phyloP scores from a whole-genome alignment of 73 alveolate genomes.

The Durusdinium trenchii region DNA sequence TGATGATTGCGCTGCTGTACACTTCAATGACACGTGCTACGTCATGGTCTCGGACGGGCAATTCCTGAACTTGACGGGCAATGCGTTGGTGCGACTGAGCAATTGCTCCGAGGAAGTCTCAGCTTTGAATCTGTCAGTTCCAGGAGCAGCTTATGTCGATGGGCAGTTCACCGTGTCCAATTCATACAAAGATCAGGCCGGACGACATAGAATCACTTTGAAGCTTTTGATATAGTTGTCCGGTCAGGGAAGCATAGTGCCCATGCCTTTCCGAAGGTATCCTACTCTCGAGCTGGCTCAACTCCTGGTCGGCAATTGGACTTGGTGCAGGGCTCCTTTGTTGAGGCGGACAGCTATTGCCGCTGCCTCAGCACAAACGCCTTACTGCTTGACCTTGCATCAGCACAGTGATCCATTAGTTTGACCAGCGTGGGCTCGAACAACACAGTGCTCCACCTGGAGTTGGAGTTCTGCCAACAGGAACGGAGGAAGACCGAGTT shows the following conservation, averaged over 20 bases:
- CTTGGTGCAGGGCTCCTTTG: background rate
- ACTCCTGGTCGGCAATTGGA: background rate
- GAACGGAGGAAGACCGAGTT: too few relatives aligned
- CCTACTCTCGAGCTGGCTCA: slow-evolving; percentile 9
- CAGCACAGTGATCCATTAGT: too few relatives aligned
- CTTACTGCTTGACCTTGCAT: too few relatives aligned
- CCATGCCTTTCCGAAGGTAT: background rate
- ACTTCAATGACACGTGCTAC: background rate
- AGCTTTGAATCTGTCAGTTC: background rate
- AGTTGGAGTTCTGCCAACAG: too few relatives aligned
- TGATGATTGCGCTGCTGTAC: slow-evolving; percentile 11
- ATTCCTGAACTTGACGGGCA: background rate
- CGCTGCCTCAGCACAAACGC: too few relatives aligned
- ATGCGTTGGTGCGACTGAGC: background rate
- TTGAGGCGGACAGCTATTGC: background rate
- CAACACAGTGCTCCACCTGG: too few relatives aligned
- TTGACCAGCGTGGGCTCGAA: too few relatives aligned
- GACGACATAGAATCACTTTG: background rate
- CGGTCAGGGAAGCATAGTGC: too few relatives aligned
- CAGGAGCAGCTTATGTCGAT: slow-evolving; percentile 3
- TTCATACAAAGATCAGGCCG: slow-evolving; percentile 17
- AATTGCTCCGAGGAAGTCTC: slow-evolving; percentile 27
- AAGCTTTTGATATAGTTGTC: too few relatives aligned
- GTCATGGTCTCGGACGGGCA: background rate
- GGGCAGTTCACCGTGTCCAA: slow-evolving; percentile 3